Evolutionary conservation across 2,329 filamentous ascomycete genomes (phyloP).

Genomic region (Penicillium psychrosexuale): DNA sequence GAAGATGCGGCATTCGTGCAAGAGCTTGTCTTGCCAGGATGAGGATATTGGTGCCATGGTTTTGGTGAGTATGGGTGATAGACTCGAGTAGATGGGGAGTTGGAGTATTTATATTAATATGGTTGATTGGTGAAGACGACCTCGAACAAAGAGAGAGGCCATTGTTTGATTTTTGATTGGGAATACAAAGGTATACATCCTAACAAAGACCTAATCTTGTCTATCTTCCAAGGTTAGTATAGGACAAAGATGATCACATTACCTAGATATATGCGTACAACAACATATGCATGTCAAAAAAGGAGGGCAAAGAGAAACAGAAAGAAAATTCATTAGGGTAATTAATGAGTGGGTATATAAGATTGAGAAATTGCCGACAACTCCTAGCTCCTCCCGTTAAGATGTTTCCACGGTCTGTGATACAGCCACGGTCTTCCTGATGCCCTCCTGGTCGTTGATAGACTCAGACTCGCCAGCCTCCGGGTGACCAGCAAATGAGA

Average conservation of each 20-base stretch:
- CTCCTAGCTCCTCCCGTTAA: neutral
- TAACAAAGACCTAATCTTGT: neutral
- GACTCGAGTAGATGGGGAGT: neutral
- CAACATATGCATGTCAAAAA: neutral
- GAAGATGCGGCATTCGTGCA: neutral
- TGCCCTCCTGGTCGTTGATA: conserved; percentile 15
- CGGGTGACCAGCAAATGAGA: conserved; percentile 27
- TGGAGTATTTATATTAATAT: neutral
- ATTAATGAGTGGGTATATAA: conserved; percentile 6
- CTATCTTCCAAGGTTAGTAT: neutral
- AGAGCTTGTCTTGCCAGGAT: neutral
- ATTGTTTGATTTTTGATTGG: neutral
- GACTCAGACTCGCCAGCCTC: conserved; percentile 12
- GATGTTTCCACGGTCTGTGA: conserved; percentile 17
- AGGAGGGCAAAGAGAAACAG: neutral
- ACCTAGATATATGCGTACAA: neutral
- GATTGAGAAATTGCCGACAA: neutral
- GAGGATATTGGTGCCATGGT: neutral
- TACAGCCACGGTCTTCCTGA: conserved; percentile 21
- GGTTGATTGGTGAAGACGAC: neutral
- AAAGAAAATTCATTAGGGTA: conserved; percentile 1
- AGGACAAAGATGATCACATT: neutral
- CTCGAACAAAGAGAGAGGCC: neutral
- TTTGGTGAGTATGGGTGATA: neutral
- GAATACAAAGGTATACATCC: neutral